These are phyloP conservation scores for Trichosporon asahii DNA, from an alignment of 1,284 basidiomycete species.

Conservation along the genomic window DNA sequence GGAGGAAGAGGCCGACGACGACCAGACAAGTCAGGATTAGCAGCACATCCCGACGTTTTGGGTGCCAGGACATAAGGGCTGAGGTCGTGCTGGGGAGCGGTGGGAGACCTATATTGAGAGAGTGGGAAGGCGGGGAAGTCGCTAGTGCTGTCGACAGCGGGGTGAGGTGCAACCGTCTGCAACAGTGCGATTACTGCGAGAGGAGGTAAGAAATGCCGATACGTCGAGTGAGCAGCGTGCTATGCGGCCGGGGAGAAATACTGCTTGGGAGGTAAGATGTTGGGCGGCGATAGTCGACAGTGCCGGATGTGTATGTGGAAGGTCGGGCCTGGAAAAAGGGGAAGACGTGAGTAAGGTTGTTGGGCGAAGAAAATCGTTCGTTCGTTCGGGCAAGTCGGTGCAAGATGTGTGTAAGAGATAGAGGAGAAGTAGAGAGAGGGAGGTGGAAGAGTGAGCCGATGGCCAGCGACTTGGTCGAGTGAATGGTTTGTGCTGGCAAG, in stretches of 20 bases:
- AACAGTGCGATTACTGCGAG: neutral
- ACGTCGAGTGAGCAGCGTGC: neutral
- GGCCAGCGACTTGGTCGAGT: neutral
- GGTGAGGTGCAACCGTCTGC: neutral
- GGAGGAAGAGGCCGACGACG: slow-evolving; percentile 44
- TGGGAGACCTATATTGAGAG: neutral
- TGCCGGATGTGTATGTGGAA: neutral
- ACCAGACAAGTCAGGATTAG: slow-evolving; percentile 42
- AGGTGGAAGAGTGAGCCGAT: neutral
- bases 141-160: neutral
- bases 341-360: neutral
- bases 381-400: neutral
- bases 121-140: neutral
- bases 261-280: neutral
- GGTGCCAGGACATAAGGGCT: slow-evolving; percentile 33
- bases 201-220: neutral
- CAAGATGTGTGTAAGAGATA: neutral
- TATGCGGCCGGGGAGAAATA: neutral
- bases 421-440: neutral
- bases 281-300: neutral
- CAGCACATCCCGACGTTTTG: slow-evolving; percentile 46
- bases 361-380: neutral
- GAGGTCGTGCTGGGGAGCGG: neutral
- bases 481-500: neutral
- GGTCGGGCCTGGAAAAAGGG: neutral